Evolutionary conservation across 805 yeast genomes (phyloP), one percentile per base, ranked within the genome.

Genomic region (Danielia reshetovae): DNA sequence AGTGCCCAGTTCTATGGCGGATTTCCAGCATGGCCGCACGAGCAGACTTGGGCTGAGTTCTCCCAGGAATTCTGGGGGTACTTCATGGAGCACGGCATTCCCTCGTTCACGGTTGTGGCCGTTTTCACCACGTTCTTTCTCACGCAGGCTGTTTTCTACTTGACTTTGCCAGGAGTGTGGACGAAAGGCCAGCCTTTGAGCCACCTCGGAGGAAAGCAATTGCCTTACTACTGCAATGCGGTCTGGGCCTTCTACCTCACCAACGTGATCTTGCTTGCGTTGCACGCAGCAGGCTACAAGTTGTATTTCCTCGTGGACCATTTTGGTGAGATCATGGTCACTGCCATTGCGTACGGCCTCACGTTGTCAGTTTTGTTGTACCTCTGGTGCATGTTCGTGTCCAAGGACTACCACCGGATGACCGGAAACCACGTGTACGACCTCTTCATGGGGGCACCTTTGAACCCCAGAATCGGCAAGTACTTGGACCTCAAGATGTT

Each of bases 391-490:
- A 49, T 86, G 36, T 57, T 54, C 41, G 66, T 82, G 35, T 70
- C 85, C 35, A 78, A 79, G 39, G 95, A 86, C 54, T 86, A 84
- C 59, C 90, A 86, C 59, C 72, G 93, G 43, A 78, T 90, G 90
- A 81, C 97, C 7, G 97, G 97, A 15, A 86, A 84, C 60, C 82
- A 75, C 52, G 60, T 93, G 46, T 90, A 88, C 55, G 98, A 93
- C 61, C 70, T 87, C 54, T 93, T 93, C 68, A 81, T 93, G 94
- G 98, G 98, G 31, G 96, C 96, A 11, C 95, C 97, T 27, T 75
- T 93, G 58, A 93, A 93, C 62, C 98, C 98, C 44, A 75, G 98
- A 59, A 71, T 90, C 55, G 97, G 97, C 27, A 81, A 81, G 49
- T 73, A 90, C 51, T 54, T 67, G 39, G 98, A 93, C 63, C 70